These are phyloP conservation scores for Monilinia fructigena DNA, from an alignment of 2,329 filamentous ascomycete species.

Conservation along the genomic window DNA sequence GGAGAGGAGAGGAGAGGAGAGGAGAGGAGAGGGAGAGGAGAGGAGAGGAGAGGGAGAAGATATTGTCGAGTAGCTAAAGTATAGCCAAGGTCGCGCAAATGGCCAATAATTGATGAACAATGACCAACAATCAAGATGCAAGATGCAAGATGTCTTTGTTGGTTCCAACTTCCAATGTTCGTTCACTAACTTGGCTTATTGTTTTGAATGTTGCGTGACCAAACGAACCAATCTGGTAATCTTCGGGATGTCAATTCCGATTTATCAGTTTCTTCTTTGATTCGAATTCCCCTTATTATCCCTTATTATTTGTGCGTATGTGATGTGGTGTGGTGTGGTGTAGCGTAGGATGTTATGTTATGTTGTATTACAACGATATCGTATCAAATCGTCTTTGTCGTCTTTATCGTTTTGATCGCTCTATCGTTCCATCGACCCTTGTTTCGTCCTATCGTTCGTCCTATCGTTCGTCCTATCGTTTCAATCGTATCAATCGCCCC, in stretches of 20 bases:
- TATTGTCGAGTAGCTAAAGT: not conserved
- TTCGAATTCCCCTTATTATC: too few species aligned
- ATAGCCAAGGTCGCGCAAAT: not conserved
- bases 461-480: too few species aligned
- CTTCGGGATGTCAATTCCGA: not conserved
- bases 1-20: too few species aligned
- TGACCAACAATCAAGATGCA: too few species aligned
- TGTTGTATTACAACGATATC: not conserved
- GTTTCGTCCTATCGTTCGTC: too few species aligned
- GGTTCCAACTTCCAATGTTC: not conserved
- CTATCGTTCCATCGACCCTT: not conserved
- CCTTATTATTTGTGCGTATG: too few species aligned
- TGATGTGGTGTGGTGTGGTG: not conserved
- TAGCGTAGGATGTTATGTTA: not conserved
- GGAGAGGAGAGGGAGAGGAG: too few species aligned
- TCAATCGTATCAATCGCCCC: too few species aligned
- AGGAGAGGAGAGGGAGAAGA: not conserved
- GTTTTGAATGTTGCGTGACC: not conserved
- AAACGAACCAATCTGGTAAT: not conserved
- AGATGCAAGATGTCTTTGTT: conserved; percentile 5
- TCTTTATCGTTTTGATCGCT: not conserved
- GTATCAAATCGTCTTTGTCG: not conserved
- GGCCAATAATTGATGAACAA: not conserved
- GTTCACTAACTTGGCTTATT: not conserved
- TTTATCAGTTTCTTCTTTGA: not conserved